Evolutionary conservation across 768 basidiomycete species (phyloP).

Genomic region (Tricholoma flavovirens): DNA sequence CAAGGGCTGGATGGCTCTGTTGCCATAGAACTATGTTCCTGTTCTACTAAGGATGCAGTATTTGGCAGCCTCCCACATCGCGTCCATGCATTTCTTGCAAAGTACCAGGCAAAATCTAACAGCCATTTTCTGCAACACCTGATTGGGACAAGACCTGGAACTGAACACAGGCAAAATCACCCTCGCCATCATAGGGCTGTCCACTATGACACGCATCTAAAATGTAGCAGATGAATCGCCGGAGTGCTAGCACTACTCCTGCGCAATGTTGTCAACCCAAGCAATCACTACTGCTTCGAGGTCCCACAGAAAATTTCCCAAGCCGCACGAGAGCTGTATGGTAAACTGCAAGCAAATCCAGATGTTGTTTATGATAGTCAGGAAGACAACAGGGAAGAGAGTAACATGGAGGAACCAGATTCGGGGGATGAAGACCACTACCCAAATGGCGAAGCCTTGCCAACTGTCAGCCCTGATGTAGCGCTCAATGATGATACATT

Average conservation of each 20-base stretch:
- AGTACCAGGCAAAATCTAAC: background rate
- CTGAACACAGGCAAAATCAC: slow-evolving; percentile 4
- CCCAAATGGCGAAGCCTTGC: background rate
- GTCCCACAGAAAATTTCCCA: background rate
- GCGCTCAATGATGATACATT: background rate
- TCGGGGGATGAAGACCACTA: background rate
- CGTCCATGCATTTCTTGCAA: slow-evolving; percentile 1
- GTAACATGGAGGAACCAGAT: too few species aligned
- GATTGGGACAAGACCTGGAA: slow-evolving; percentile 7
- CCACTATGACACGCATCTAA: slow-evolving; percentile 1
- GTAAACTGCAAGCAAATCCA: background rate
- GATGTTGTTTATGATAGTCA: too few species aligned
- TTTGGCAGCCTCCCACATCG: background rate
- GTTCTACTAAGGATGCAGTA: background rate
- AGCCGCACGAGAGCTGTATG: background rate
- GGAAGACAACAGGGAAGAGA: too few species aligned
- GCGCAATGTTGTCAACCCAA: background rate
- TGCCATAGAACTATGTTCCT: background rate
- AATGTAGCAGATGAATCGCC: background rate
- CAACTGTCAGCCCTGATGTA: background rate
- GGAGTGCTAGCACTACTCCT: background rate
- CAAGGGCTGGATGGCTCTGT: background rate
- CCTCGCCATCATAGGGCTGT: slow-evolving; percentile 4
- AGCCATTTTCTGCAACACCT: slow-evolving; percentile 6
- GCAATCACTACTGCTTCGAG: background rate